Conservation (phyloP, 257 asterid genomes). For the Nicotiana undulata region DNA sequence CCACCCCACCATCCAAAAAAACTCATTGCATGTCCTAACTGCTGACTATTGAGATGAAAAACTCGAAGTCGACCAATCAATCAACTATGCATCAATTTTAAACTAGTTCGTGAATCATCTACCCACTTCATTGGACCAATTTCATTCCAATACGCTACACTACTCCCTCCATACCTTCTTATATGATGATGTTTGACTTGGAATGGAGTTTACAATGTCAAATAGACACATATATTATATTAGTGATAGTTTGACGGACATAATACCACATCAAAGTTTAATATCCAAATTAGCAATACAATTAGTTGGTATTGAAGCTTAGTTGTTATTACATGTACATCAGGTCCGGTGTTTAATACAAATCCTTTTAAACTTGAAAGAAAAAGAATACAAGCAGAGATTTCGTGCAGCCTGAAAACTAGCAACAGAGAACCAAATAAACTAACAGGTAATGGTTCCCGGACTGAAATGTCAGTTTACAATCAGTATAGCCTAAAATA, state of each 20-base stretch:
- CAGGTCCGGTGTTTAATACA: background rate
- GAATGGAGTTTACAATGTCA: background rate
- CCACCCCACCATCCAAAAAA: background rate
- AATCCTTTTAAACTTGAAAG: background rate
- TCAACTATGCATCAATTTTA: background rate
- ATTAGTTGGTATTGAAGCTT: background rate
- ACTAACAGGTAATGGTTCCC: background rate
- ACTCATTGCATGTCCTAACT: background rate
- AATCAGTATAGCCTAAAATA: background rate
- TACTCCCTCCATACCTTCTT: background rate
- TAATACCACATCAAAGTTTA: background rate
- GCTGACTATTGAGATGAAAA: background rate
- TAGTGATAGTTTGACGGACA: background rate
- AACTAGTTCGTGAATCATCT: background rate
- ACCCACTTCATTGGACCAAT: background rate
- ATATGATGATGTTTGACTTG: background rate
- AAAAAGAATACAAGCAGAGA: background rate
- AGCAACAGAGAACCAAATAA: background rate
- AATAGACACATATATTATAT: background rate
- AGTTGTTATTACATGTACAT: background rate
- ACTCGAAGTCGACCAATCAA: background rate
- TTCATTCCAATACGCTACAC: background rate
- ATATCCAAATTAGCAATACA: background rate
- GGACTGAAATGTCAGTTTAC: background rate
- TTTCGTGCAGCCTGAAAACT: background rate